phyloP scores from a whole-genome alignment of 1,284 basidiomycete species.

The Lignosus rhinocerotis region DNA sequence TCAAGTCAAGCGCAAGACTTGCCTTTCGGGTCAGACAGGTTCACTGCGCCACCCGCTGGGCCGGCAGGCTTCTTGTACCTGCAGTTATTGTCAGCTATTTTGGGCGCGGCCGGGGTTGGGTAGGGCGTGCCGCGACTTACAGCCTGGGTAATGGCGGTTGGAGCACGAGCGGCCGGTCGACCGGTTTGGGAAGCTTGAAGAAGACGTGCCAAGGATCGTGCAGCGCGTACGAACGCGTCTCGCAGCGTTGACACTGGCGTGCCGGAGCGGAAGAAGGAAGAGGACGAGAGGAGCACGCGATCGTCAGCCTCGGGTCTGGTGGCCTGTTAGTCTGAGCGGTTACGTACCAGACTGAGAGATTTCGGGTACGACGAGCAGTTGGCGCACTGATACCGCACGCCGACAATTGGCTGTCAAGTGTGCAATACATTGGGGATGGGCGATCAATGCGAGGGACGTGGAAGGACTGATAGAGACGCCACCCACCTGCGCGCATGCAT shows the following conservation, averaged over 20 bases:
- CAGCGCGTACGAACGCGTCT: conserved; percentile 70
- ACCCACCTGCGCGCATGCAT: conserved; percentile 52
- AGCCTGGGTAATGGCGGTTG: conserved; percentile 73
- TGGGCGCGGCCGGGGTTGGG: neutral
- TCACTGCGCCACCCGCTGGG: conserved; percentile 42
- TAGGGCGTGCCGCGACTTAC: conserved; percentile 38
- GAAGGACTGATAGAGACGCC: conserved; percentile 22
- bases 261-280: neutral
- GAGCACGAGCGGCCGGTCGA: conserved; percentile 58
- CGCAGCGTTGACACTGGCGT: conserved; percentile 74
- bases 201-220: conserved; percentile 87
- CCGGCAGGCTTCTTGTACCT: conserved; percentile 75
- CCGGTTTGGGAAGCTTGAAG: conserved; percentile 80
- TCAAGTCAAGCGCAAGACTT: conserved; percentile 22
- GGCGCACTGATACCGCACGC: conserved; percentile 76
- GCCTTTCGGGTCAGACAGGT: conserved; percentile 61
- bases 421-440: neutral
- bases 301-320: neutral
- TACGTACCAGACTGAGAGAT: conserved; percentile 63
- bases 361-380: conserved; percentile 67
- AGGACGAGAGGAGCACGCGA: neutral
- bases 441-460: neutral
- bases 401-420: conserved; percentile 57
- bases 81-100: conserved; percentile 8
- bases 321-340: neutral